Base-by-base conservation (phyloP, 495 filamentous ascomycete genomes). In the Penicillium pancosmium region DNA sequence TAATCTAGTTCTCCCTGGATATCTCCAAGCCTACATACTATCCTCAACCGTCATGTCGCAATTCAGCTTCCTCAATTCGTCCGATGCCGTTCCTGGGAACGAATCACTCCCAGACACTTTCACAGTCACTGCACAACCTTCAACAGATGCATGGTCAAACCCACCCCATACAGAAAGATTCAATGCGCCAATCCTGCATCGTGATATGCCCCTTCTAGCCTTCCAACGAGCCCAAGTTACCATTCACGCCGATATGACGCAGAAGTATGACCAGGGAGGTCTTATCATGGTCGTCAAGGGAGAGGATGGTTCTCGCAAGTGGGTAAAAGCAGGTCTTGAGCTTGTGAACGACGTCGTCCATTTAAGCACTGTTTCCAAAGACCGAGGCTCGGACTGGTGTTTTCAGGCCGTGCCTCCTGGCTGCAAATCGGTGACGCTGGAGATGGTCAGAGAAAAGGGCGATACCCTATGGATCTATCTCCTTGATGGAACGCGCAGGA, bases 181-280 rank as follows among this genome's bases (percentile, higher is more conserved):
- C 16, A 44, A 44, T 18, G 41, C 41, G 41, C 41, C 41, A 19
- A 44, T 44, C 5, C n/a, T 44, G 16, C 16, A 44, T n/a, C 15
- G 16, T 3, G n/a, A 19, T 19, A 9, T 44, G 16, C 41, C 41
- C 6, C 41, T 44, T 6, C 2, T 18, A 19, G 16, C 41, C 41
- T 44, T 44, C 41, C 41, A 44, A 44, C 41, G 41, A 18, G 41
- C n/a, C 15, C 41, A 44, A 19, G 41, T 44, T 8, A 44, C 41
- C 41, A 44, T 44, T 16, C 41, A 44, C 4, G 41, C n/a, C 4
- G 9, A 18, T 16, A 5, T 44, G 5, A 44, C 41, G 5, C 41
- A 44, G 41, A 44, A 44, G 16, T 44, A 44, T 18, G 41, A 44
- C 16, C 41, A 44, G n/a, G 41, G 41, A 16, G 41, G 41, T 44